Evolutionary conservation across 352 stramenopile species (phyloP).

Genomic region (Phytophthora europaea): DNA sequence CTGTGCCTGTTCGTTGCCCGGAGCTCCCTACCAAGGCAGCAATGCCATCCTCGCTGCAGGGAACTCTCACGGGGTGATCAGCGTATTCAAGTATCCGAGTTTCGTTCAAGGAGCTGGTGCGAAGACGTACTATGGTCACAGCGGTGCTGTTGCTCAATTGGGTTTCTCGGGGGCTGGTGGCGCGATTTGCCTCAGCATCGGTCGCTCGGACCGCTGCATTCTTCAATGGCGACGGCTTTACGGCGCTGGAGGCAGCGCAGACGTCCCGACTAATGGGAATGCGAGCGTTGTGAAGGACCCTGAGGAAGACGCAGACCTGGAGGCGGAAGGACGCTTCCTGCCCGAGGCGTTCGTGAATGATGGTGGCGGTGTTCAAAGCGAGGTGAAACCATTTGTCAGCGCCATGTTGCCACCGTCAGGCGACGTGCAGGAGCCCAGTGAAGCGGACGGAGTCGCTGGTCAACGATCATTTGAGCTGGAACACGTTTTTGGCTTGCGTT

Average conservation of each 20-base stretch:
- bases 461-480: constrained; percentile 66
- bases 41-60: constrained; percentile 56
- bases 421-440: constrained; percentile 39
- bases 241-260: constrained; percentile 22
- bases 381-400: constrained; percentile 78
- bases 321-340: constrained; percentile 63
- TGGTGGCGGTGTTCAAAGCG: constrained; percentile 39
- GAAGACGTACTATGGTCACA: constrained; percentile 70
- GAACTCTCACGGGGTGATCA: constrained; percentile 63
- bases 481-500: constrained; percentile 71
- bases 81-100: constrained; percentile 68
- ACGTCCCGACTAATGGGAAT: constrained; percentile 16
- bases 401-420: constrained; percentile 68
- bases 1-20: constrained; percentile 48
- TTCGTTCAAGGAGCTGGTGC: constrained; percentile 66
- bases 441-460: constrained; percentile 47
- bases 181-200: constrained; percentile 69
- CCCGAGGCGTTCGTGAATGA: constrained; percentile 70
- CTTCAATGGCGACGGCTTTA: constrained; percentile 76
- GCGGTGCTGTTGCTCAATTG: constrained; percentile 57
- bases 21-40: constrained; percentile 26
- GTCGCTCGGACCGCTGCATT: constrained; percentile 63
- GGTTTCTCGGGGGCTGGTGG: constrained; percentile 54
- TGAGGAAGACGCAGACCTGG: constrained; percentile 64
- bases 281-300: constrained; percentile 55